These are phyloP conservation scores for Pestalotiopsis sp. DNA, from an alignment of 2,329 filamentous ascomycete species.

Conservation along the genomic window DNA sequence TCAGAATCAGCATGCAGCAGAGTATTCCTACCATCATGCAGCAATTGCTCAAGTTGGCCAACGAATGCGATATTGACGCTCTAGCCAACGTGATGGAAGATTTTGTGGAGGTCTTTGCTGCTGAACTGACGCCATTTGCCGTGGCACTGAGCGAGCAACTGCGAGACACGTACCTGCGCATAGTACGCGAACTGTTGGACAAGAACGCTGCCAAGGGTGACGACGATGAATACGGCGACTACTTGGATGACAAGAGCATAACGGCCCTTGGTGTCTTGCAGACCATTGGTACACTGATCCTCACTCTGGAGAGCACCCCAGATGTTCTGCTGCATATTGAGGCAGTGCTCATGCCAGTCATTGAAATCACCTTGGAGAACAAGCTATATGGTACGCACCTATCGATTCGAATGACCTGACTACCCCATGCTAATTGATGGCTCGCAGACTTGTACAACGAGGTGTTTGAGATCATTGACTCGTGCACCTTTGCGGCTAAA, in stretches of 20 bases:
- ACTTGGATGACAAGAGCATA: slow-evolving; percentile 97
- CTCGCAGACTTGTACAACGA: slow-evolving; percentile 87
- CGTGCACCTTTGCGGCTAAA: slow-evolving; percentile 97
- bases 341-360: slow-evolving; percentile 94
- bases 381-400: slow-evolving; percentile 80
- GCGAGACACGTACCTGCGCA: slow-evolving; percentile 92
- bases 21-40: slow-evolving; percentile 99
- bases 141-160: slow-evolving; percentile 95
- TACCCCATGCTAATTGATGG: slow-evolving; percentile 19
- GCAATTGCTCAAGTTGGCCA: slow-evolving; percentile 93
- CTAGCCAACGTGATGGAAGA: slow-evolving; percentile 99
- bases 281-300: slow-evolving; percentile 95
- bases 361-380: slow-evolving; percentile 94
- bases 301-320: slow-evolving; percentile 95
- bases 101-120: slow-evolving; percentile 98
- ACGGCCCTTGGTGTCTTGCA: slow-evolving; percentile 94
- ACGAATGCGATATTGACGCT: slow-evolving; percentile 97
- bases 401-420: background rate
- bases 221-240: slow-evolving; percentile 82
- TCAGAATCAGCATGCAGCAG: slow-evolving; percentile 92
- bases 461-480: slow-evolving; percentile 98
- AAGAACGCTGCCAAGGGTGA: slow-evolving; percentile 79
- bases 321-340: slow-evolving; percentile 95
- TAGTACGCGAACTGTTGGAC: slow-evolving; percentile 88
- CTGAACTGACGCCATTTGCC: slow-evolving; percentile 94